Base-by-base conservation (phyloP, 371 early-diverging fungal genomes). In the Smittium mucronatum region DNA sequence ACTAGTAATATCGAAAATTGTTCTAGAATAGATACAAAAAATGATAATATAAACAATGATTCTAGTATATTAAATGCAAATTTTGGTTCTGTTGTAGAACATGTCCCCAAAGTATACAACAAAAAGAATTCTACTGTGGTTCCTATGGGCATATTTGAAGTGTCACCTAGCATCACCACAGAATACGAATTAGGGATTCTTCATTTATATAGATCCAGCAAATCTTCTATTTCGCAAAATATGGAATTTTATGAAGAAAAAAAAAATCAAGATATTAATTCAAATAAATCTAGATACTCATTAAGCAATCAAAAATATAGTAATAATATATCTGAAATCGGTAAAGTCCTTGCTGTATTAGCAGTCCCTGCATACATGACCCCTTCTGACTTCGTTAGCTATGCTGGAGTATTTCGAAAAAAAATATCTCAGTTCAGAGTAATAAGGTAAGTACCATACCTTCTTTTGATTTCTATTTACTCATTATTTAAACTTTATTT, bases 321-420 rank as follows among this genome's bases (percentile, higher is more conserved):
- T 74, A 75, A 31, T 69, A 65, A 33, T 70, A 71, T 15, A 80
- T 79, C n/a, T 66, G 75, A 25, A 79, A 82, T 32, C 78, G 80
- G 35, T 1, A 64, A 58, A 2, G 75, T 85, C 2, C 74, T 93
- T 8, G 86, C 86, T 69, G 84, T 93, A 0, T 79, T 95, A 21
- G 93, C 90, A 25, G 91, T 95, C 0, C 97, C 97, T 0, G 81
- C 87, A 0, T 92, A 91, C 77, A 85, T 93, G 86, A 84, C 89
- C 2, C 81, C 93, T 0, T 84, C 88, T 21, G 97, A 94, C 74
- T 88, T 94, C 73, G 76, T 93, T 30, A 79, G 82, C 1, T 93
- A 92, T 79, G 82, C 92, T 1, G 93, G 89, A 0, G 34, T 69
- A 11, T 76, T 75, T 36, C 69, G 57, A 28, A 70, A 64, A 32